Conservation (phyloP, 1,284 basidiomycete species). For the Austroboletus rostrupii region DNA sequence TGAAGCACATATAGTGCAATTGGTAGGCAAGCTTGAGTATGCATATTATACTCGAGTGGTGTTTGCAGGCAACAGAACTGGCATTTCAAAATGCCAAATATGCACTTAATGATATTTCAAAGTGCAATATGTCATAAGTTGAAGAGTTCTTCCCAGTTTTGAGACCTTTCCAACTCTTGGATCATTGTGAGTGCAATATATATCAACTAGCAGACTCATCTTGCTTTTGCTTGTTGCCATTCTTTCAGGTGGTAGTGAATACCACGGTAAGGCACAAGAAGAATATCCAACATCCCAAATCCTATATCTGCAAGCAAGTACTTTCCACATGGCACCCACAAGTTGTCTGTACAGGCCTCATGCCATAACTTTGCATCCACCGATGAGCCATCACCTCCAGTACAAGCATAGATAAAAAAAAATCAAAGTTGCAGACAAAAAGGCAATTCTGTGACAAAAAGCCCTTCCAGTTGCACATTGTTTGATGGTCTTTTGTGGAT, state of each 20-base stretch:
- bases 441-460: not conserved
- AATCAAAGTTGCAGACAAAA: too few relatives aligned
- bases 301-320: conserved; percentile 15
- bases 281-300: not conserved
- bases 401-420: not conserved
- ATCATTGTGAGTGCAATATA: not conserved
- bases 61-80: too few relatives aligned
- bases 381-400: not conserved
- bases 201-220: too few relatives aligned
- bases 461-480: not conserved
- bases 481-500: not conserved
- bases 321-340: not conserved
- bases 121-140: too few relatives aligned
- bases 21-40: too few relatives aligned
- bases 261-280: conserved; percentile 1
- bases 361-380: not conserved
- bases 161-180: not conserved
- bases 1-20: too few relatives aligned
- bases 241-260: not conserved
- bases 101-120: too few relatives aligned
- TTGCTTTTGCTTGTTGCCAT: not conserved
- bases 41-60: too few relatives aligned
- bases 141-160: not conserved
- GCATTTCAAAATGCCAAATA: too few relatives aligned
- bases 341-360: not conserved